A percentile compares a stretch with the other conserved stretches of the same genome.
Evolutionary conservation across 805 yeast species (phyloP).

Genomic region (Pichia exigua): DNA sequence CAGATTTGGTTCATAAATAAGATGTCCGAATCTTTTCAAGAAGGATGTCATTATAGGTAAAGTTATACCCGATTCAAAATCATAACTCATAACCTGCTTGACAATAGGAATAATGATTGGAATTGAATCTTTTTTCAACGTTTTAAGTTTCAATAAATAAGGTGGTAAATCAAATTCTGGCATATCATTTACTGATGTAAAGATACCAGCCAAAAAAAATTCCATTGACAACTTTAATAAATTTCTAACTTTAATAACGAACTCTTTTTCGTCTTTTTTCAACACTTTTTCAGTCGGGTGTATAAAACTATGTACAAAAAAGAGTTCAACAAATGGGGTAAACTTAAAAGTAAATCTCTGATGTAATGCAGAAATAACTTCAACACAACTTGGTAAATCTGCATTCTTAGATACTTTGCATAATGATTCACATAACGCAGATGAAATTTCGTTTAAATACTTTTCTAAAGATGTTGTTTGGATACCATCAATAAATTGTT

Average conservation of each 20-base stretch:
- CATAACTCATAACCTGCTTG: conserved; percentile 36
- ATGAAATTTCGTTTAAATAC: conserved; percentile 61
- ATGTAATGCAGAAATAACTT: conserved; percentile 63
- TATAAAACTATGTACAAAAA: conserved; percentile 35
- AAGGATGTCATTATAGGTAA: conserved; percentile 39
- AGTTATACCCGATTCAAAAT: conserved; percentile 22
- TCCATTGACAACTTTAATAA: conserved; percentile 50
- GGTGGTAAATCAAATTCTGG: conserved; percentile 36
- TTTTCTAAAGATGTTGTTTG: conserved; percentile 57
- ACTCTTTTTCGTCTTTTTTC: conserved; percentile 38
- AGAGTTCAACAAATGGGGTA: conserved; percentile 40
- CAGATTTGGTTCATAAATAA: conserved; percentile 23
- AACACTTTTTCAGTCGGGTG: conserved; percentile 25
- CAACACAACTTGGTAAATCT: conserved; percentile 58
- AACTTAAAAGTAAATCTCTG: conserved; percentile 58
- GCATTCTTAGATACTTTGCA: conserved; percentile 41
- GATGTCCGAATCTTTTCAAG: conserved; percentile 37
- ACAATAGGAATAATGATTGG: conserved; percentile 32
- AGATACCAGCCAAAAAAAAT: conserved; percentile 48
- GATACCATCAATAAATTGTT: conserved; percentile 51
- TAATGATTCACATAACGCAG: conserved; percentile 58
- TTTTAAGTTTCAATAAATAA: conserved; percentile 31
- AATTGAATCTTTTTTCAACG: conserved; percentile 23
- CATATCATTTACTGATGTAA: conserved; percentile 37
- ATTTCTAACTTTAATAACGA: conserved; percentile 36